Base-by-base conservation (phyloP, 2,329 filamentous ascomycete genomes). In the Trichoderma sp. region DNA sequence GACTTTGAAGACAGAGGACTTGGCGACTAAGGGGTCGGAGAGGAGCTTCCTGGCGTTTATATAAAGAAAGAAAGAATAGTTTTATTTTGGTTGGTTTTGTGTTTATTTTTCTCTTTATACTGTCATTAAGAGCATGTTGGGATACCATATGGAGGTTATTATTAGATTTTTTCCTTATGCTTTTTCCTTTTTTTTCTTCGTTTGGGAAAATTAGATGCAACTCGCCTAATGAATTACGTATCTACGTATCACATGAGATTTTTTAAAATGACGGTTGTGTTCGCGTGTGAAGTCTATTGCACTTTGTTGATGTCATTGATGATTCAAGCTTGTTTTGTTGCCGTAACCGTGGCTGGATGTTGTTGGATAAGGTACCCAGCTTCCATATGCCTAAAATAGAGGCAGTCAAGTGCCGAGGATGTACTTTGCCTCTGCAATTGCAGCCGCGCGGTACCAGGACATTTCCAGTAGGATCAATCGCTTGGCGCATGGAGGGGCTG, bases 1-100 rank as follows among this genome's bases (percentile, higher is more conserved):
- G 26, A 43, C 61, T 24, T 76, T 73, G 74, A 70, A 53, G 43
- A 72, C 74, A 56, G 74, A 76, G 8, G 74, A 76, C 26, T 76
- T 76, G 1, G 66, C 77, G 1, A 28, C 67, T 2, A 73, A 75
- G 36, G 60, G 70, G 14, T 78, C 77, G 2, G 76, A 75, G 21
- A 73, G 75, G 43, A 79, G 77, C 72, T 77, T 75, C 60, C 75
- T 74, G 68, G 76, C 73, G 47, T 78, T 79, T 70, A 71, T 79
- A 43, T 79, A 67, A 21, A 21, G n/a, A n/a, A 12, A n/a, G n/a
- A 11, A 21, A 18, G 14, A 14, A 14, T 9, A 6, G 15, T 9
- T 56, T 56, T 56, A n/a, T n/a, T n/a, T 24, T 1, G 18, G 30
- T 4, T 63, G 24, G 26, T 4, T n/a, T 64, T 56, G 3, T 21